Evolutionary conservation across 2,329 filamentous ascomycete species (phyloP).

Genomic region (Phialophora macrospora): DNA sequence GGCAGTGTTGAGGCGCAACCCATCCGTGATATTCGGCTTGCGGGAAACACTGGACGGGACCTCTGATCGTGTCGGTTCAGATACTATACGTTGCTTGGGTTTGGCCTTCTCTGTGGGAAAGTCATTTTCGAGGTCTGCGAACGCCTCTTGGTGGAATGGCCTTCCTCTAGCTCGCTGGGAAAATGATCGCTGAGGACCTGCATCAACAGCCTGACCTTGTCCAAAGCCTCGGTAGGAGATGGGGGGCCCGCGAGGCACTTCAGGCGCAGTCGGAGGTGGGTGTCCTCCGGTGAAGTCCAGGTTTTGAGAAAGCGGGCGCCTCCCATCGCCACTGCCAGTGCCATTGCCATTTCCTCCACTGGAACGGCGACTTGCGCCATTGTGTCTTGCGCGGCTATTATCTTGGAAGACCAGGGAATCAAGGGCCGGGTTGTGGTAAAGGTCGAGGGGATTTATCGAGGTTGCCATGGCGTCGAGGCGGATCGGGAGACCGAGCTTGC

Average conservation of each 20-base stretch:
- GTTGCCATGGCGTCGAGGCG: conserved; percentile 25
- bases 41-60: conserved; percentile 9
- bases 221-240: conserved; percentile 56
- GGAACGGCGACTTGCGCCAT: conserved; percentile 21
- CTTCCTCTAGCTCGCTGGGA: conserved; percentile 39
- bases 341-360: conserved; percentile 10
- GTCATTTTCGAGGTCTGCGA: conserved; percentile 33
- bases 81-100: conserved; percentile 17
- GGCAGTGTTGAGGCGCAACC: conserved; percentile 27
- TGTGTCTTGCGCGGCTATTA: conserved; percentile 18
- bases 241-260: conserved; percentile 65
- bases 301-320: conserved; percentile 24
- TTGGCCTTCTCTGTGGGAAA: conserved; percentile 12
- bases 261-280: conserved; percentile 55
- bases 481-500: neutral
- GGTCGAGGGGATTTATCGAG: conserved; percentile 37
- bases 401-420: conserved; percentile 30
- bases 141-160: conserved; percentile 39
- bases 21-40: conserved; percentile 26
- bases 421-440: conserved; percentile 37
- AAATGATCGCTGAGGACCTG: conserved; percentile 36
- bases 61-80: conserved; percentile 14
- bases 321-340: conserved; percentile 5
- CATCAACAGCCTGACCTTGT: conserved; percentile 47
- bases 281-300: conserved; percentile 8